Base-by-base conservation (phyloP, 2,329 filamentous ascomycete species). In the Ceratocystis smalleyi region DNA sequence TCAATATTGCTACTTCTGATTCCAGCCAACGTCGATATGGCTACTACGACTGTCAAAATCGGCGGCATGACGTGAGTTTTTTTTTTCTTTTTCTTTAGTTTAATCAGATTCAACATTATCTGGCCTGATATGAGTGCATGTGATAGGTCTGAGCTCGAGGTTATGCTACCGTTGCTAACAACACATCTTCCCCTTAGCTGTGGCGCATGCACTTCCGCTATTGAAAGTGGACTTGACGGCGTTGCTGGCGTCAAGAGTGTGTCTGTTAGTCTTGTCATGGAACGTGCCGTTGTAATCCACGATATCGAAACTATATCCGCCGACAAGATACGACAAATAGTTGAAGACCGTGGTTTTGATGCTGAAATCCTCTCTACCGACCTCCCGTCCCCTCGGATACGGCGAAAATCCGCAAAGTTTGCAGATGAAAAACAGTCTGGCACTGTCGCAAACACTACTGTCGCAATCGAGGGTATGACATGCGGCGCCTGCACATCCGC, bases 121-220 rank as follows among this genome's bases (percentile, higher is more conserved):
- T 40, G 35, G 35, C 35, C 35, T 40, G 35, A 40, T 40, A 40
- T 40, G 35, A 5, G 43, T 24, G 43, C n/a, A 59, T 51, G 19
- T 35, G 24, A 51, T 17, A 17, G n/a, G 22, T 40, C 40, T 5
- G 19, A 19, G 22, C 27, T 49, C 24, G 27, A 22, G 43, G 19
- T 17, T 27, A 35, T 32, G 7, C 22, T 17, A 19, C 30, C 12
- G n/a, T 40, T 47, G 40, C 54, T 63, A 63, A 65, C 51, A 15
- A 10, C 27, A 8, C n/a, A 24, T 19, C 51, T 27, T 43, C 22
- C 22, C 12, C 27, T 45, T 55, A 66, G 65, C 54, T 99, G 94
- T 76, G 91, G 92, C 72, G 87, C 92, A 69, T 99, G 94, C 74
- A 96, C 92, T 32, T 95, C 91, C 55, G 87, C 94, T n/a, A 87